Conservation (phyloP, 2,329 filamentous ascomycete genomes). For the Microcyclosporella mali region DNA sequence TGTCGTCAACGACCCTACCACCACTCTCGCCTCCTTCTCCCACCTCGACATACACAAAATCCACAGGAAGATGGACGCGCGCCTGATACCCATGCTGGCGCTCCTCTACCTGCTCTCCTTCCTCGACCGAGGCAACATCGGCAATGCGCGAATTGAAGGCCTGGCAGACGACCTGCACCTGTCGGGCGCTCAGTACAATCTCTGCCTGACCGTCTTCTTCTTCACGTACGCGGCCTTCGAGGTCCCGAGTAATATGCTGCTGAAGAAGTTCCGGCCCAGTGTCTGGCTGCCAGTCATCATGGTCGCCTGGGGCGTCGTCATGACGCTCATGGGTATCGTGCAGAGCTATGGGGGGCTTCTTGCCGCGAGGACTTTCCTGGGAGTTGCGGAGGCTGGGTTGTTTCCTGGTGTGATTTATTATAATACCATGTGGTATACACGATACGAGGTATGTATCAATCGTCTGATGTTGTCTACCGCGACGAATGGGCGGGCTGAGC, state of each 20-base stretch:
- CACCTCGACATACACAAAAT: constrained; percentile 7
- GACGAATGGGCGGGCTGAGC: too few relatives aligned
- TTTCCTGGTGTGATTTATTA: constrained; percentile 33
- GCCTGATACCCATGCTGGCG: constrained; percentile 34
- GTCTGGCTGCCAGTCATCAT: constrained; percentile 24
- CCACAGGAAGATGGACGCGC: constrained; percentile 8
- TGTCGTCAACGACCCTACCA: neutral
- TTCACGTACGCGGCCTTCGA: constrained; percentile 37
- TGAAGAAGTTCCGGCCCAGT: constrained; percentile 26
- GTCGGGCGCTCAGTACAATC: constrained; percentile 27
- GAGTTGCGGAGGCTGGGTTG: constrained; percentile 23
- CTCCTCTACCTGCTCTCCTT: constrained; percentile 34
- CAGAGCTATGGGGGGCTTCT: constrained; percentile 24
- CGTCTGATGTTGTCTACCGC: too few relatives aligned
- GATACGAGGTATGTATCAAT: constrained; percentile 27
- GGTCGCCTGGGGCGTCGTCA: constrained; percentile 20
- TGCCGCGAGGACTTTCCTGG: constrained; percentile 21
- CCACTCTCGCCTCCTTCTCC: constrained; percentile 3
- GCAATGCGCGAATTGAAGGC: constrained; percentile 29
- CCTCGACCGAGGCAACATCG: constrained; percentile 29
- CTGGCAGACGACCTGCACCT: constrained; percentile 12
- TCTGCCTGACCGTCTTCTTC: constrained; percentile 32
- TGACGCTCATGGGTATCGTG: constrained; percentile 19
- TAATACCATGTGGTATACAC: constrained; percentile 43
- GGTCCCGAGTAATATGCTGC: constrained; percentile 27